A percentile compares a stretch with the other conserved stretches of the same genome.
Evolutionary conservation across 2,329 filamentous ascomycete genomes (phyloP).

Genomic region (Ilyonectria destructans): DNA sequence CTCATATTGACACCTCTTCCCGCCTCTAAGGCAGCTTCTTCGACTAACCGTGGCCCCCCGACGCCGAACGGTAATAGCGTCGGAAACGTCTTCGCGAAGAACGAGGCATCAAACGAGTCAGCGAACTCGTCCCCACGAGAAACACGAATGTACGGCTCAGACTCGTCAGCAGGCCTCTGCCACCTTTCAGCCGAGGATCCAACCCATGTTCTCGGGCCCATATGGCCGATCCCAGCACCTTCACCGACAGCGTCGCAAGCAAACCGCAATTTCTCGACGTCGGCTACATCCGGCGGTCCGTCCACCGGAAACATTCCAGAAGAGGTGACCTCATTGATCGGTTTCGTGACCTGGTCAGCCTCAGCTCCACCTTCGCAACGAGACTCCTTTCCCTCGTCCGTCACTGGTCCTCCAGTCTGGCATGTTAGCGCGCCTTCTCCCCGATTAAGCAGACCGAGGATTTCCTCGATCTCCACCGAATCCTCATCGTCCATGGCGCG

Average conservation of each 20-base stretch:
- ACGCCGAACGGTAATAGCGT: constrained; percentile 31
- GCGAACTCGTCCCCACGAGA: constrained; percentile 30
- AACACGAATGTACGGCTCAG: constrained; percentile 25
- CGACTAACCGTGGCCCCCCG: constrained; percentile 18
- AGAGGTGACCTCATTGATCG: background rate
- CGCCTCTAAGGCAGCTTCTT: background rate
- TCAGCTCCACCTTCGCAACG: background rate
- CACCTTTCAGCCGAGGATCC: constrained; percentile 18
- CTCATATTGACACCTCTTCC: background rate
- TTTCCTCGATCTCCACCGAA: background rate
- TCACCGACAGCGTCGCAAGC: background rate
- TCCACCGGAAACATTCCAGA: constrained; percentile 19
- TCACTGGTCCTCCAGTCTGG: background rate
- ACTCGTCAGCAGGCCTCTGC: background rate
- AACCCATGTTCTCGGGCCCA: background rate
- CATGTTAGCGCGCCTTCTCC: background rate
- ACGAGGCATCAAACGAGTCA: constrained; percentile 26
- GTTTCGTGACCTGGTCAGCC: background rate
- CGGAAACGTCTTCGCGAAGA: constrained; percentile 39
- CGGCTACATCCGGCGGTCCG: background rate
- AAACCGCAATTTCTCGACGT: background rate
- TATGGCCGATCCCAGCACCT: background rate
- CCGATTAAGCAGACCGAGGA: background rate
- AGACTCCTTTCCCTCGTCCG: no score
- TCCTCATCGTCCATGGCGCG: no score